Conservation (phyloP, 2,329 filamentous ascomycete species). For the Colletotrichum gigasporum region DNA sequence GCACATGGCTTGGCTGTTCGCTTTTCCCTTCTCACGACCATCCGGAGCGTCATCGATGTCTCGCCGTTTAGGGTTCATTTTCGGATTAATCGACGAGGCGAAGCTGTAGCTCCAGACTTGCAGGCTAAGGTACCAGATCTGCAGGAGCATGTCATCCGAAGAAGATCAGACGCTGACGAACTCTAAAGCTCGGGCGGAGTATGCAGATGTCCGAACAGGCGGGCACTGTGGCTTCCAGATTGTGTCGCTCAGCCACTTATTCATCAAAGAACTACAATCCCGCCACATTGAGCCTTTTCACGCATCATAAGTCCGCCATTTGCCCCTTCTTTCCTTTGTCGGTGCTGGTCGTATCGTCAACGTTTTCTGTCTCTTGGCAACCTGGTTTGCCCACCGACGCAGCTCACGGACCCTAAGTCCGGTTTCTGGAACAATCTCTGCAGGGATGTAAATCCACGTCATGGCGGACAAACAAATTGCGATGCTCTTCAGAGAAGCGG, state of each 20-base stretch:
- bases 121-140: not conserved
- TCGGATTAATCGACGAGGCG: not conserved
- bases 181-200: not conserved
- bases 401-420: too few species aligned
- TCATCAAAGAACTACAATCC: constrained; percentile 4
- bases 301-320: constrained; percentile 2
- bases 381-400: too few species aligned
- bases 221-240: not conserved
- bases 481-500: too few species aligned
- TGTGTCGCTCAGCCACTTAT: constrained; percentile 6
- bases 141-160: not conserved
- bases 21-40: too few species aligned
- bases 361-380: not conserved
- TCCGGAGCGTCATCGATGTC: not conserved
- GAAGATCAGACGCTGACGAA: not conserved
- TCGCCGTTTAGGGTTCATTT: not conserved
- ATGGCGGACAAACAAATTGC: too few species aligned
- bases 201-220: not conserved
- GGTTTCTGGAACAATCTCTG: too few species aligned
- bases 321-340: not conserved
- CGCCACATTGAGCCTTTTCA: not conserved
- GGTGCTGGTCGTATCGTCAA: not conserved
- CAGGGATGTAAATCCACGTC: too few species aligned
- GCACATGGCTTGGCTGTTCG: constrained; percentile 7
- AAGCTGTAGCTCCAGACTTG: not conserved